Conservation (phyloP, 106 monocot genomes). For the Allium sativum region DNA sequence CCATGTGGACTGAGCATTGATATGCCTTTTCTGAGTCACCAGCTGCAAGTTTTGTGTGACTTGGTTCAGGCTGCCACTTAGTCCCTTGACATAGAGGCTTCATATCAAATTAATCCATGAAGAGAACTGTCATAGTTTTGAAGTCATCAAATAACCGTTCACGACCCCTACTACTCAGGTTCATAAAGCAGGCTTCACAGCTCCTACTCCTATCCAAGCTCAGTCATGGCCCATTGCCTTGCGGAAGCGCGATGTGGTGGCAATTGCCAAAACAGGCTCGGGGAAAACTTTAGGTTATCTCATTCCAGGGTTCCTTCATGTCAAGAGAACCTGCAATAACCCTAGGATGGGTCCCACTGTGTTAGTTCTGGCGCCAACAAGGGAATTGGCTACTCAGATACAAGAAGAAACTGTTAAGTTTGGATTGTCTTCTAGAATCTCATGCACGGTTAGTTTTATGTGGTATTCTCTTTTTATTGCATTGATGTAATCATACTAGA, state of each 20-base stretch:
- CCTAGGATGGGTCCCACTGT: conserved; percentile 72
- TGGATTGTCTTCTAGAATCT: conserved; percentile 69
- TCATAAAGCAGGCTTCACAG: conserved; percentile 71
- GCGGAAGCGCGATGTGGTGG: conserved; percentile 67
- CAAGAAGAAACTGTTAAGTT: conserved; percentile 76
- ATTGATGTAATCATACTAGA: too few relatives aligned
- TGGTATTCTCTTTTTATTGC: background rate
- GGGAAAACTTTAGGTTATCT: conserved; percentile 96
- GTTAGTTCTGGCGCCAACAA: conserved; percentile 80
- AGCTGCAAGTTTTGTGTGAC: conserved; percentile 20
- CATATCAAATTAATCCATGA: background rate
- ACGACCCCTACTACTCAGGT: conserved; percentile 29
- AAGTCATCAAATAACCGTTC: conserved; percentile 4
- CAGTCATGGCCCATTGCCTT: conserved; percentile 96
- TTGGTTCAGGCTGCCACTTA: conserved; percentile 24
- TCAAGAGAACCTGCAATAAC: conserved; percentile 55
- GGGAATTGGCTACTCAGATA: conserved; percentile 95
- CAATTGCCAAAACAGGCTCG: conserved; percentile 94
- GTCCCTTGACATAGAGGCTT: conserved; percentile 20
- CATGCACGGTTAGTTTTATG: conserved; percentile 68
- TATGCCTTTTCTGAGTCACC: conserved; percentile 46
- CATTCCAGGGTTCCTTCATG: conserved; percentile 72
- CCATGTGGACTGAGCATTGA: conserved; percentile 40
- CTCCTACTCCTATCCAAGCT: conserved; percentile 91
- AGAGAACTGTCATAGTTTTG: too few relatives aligned